phyloP scores from a whole-genome alignment of 257 asterid genomes.

The Jaltomata sinuosa region DNA sequence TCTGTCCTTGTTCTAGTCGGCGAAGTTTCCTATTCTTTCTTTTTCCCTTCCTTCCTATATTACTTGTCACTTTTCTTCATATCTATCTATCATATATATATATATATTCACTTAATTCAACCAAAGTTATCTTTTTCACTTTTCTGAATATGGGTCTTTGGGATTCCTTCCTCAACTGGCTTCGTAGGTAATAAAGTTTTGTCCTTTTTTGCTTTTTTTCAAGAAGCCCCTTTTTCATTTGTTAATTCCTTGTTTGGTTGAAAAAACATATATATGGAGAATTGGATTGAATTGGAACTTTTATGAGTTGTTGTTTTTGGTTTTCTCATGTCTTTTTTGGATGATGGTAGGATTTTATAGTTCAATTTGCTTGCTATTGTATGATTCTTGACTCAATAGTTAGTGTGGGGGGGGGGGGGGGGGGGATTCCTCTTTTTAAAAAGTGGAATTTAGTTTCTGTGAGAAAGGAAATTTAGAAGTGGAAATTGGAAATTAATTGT shows the following conservation, averaged over 20 bases:
- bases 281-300: background rate
- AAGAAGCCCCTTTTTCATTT: background rate
- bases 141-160: slow-evolving; percentile 55
- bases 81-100: too few species aligned
- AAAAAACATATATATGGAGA: background rate
- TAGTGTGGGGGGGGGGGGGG: too few species aligned
- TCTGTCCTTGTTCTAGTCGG: slow-evolving; percentile 8
- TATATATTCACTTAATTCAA: background rate
- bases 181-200: slow-evolving; percentile 44
- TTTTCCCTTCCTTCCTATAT: background rate
- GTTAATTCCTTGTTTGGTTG: background rate
- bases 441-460: background rate
- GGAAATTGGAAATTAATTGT: background rate
- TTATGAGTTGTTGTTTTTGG: background rate
- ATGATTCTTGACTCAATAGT: background rate
- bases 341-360: too few species aligned
- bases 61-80: background rate
- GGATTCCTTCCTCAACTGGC: slow-evolving; percentile 82
- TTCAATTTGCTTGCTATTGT: background rate
- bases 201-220: background rate
- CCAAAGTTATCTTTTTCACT: background rate
- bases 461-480: background rate
- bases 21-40: slow-evolving; percentile 2
- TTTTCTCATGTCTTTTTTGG: background rate
- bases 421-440: too few species aligned